Base-by-base conservation (phyloP, 2,329 filamentous ascomycete genomes). In the Phaeoacremonium minimum region DNA sequence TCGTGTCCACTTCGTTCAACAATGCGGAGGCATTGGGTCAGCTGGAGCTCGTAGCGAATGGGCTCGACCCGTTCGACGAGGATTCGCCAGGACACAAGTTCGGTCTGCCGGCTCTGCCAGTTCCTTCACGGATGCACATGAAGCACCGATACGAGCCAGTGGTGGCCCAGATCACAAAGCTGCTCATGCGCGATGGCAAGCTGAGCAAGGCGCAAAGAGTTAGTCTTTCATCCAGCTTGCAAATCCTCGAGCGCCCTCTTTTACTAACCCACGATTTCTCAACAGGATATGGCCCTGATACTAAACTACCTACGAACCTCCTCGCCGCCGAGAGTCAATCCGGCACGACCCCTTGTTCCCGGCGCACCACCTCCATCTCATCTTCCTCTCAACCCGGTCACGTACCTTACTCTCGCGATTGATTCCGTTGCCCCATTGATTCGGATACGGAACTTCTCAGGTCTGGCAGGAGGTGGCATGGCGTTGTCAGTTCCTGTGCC, bases 391-490 rank as follows among this genome's bases (percentile, higher is more conserved):
- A 87, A 96, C 61, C 93, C 93, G 2, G 74, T 94, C 37, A 76
- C 87, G 37, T 98, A 97, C 67, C 81, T 98, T 32, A 87, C 85
- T 11, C 74, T 94, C 19, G 89, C 90, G 19, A 82, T 98, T 52
- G 93, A 98, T 71, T 94, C 87, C 8, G 84, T 98, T 16, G 87
- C 90, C 2, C 93, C 93, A 8, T 75, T 98, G 13, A 70, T 98
- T 53, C 83, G 85, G 47, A 82, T 98, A 54, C 78, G 81, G 37
- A 75, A 76, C 43, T 76, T 88, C 50, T 80, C 80, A 52, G 89
- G 88, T 48, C 77, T 85, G 22, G 87, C 85, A 1, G 91, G 91
- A 63, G 93, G 93, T 68, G 93, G 93, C 61, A 75, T 79, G 22
- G 77, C 87, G 11, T 75, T 96, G 40, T 87, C 91, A 38, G 75